These are phyloP conservation scores for Calonectria crousiana DNA, from an alignment of 2,329 filamentous ascomycete genomes.

Conservation along the genomic window DNA sequence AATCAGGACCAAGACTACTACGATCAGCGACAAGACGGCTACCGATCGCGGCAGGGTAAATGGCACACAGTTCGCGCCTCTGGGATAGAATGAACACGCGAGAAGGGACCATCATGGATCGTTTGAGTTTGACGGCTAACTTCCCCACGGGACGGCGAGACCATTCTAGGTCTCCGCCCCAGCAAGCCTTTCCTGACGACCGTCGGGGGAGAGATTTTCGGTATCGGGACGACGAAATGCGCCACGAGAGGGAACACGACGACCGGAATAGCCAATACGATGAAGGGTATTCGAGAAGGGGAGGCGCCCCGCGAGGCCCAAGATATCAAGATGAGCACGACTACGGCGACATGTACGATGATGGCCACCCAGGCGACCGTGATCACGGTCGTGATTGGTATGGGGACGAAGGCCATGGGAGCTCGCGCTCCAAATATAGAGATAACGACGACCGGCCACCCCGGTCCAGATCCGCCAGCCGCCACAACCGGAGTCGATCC, in stretches of 20 bases:
- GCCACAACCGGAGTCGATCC: conserved; percentile 49
- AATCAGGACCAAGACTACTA: conserved; percentile 37
- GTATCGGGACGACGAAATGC: conserved; percentile 42
- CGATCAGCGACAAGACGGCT: conserved; percentile 52
- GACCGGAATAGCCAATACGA: conserved; percentile 45
- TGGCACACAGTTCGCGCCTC: conserved; percentile 51
- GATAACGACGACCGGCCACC: conserved; percentile 39
- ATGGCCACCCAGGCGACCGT: conserved; percentile 47
- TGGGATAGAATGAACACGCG: conserved; percentile 38
- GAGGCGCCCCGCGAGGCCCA: conserved; percentile 40
- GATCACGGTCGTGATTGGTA: conserved; percentile 38
- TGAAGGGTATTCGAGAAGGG: conserved; percentile 41
- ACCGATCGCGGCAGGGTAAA: conserved; percentile 65
- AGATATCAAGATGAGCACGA: conserved; percentile 48
- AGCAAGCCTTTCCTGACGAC: conserved; percentile 53
- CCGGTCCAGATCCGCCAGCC: conserved; percentile 43
- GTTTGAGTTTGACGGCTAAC: conserved; percentile 57
- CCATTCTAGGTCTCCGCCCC: conserved; percentile 58
- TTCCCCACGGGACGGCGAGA: conserved; percentile 58
- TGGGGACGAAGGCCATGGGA: conserved; percentile 35
- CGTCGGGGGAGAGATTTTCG: conserved; percentile 44
- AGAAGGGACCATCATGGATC: conserved; percentile 44
- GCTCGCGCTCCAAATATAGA: conserved; percentile 33
- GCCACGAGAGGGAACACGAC: conserved; percentile 39
- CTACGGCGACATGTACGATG: conserved; percentile 55